Evolutionary conservation across 2,329 filamentous ascomycete species (phyloP).

Genomic region (Boeremia exigua): DNA sequence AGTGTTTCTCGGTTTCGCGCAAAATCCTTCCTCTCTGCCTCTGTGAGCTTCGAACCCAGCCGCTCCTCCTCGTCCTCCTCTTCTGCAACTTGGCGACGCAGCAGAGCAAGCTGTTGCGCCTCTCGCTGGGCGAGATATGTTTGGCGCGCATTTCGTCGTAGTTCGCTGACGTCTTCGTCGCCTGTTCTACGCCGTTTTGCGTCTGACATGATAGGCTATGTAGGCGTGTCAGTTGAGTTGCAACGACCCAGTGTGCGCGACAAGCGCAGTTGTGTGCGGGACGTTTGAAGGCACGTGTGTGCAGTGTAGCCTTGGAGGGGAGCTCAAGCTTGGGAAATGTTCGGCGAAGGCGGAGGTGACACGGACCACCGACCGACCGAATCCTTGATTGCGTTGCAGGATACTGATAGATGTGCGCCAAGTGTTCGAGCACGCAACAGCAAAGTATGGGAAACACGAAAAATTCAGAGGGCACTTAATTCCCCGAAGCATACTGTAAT

Average conservation of each 20-base stretch:
- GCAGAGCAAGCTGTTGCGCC: slow-evolving; percentile 79
- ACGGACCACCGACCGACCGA: no score
- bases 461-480: no score
- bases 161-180: slow-evolving; percentile 65
- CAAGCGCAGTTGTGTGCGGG: background rate
- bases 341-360: slow-evolving; percentile 17
- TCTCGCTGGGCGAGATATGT: slow-evolving; percentile 95
- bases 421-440: no score
- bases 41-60: slow-evolving; percentile 72
- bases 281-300: background rate
- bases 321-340: slow-evolving; percentile 7
- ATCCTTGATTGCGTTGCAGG: no score
- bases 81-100: slow-evolving; percentile 88
- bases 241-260: background rate
- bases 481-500: no score
- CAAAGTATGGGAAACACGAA: no score
- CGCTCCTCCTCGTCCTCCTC: slow-evolving; percentile 79
- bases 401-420: no score
- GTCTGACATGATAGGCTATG: slow-evolving; percentile 28
- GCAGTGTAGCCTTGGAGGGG: slow-evolving; percentile 6
- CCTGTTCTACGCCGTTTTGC: slow-evolving; percentile 37
- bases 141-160: slow-evolving; percentile 84
- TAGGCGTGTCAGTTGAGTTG: background rate
- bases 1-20: slow-evolving; percentile 81
- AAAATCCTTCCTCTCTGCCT: slow-evolving; percentile 85